phyloP scores from a whole-genome alignment of 495 filamentous ascomycete species.

The Aspergillus bridgeri region DNA sequence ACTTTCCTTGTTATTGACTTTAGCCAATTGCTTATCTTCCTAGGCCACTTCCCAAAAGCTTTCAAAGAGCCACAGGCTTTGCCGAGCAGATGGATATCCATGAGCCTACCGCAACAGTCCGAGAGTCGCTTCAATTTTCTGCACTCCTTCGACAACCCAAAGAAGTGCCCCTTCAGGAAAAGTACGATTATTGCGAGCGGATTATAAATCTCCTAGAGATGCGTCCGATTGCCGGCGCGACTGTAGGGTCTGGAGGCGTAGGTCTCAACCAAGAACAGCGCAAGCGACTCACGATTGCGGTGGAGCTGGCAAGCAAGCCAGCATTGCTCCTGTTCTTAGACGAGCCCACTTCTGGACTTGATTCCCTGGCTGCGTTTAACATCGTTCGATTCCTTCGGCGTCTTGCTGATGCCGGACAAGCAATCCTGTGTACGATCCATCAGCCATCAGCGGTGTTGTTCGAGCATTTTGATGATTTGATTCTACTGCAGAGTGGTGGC shows the following conservation, averaged over 20 bases:
- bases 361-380: constrained; percentile 61
- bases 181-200: constrained; percentile 60
- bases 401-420: constrained; percentile 65
- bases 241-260: constrained; percentile 49
- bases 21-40: constrained; percentile 7
- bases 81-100: constrained; percentile 64
- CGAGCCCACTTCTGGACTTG: constrained; percentile 75
- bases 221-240: constrained; percentile 52
- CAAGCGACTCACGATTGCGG: constrained; percentile 64
- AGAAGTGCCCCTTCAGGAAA: constrained; percentile 54
- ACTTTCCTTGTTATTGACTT: not conserved
- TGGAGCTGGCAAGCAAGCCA: constrained; percentile 66
- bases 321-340: constrained; percentile 70
- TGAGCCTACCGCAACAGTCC: constrained; percentile 57
- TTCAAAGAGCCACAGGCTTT: constrained; percentile 54
- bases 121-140: constrained; percentile 58
- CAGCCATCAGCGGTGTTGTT: constrained; percentile 74
- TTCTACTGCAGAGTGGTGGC: constrained; percentile 68
- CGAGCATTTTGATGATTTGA: constrained; percentile 68
- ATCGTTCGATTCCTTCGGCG: constrained; percentile 64
- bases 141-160: constrained; percentile 58
- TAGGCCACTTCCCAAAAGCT: constrained; percentile 44
- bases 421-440: constrained; percentile 76
- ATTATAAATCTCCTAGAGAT: constrained; percentile 61
- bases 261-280: constrained; percentile 61